Percentiles rank a stretch among this genome's conserved stretches.
phyloP scores from a whole-genome alignment of 2,329 filamentous ascomycete species.

The Penicillium sp. region DNA sequence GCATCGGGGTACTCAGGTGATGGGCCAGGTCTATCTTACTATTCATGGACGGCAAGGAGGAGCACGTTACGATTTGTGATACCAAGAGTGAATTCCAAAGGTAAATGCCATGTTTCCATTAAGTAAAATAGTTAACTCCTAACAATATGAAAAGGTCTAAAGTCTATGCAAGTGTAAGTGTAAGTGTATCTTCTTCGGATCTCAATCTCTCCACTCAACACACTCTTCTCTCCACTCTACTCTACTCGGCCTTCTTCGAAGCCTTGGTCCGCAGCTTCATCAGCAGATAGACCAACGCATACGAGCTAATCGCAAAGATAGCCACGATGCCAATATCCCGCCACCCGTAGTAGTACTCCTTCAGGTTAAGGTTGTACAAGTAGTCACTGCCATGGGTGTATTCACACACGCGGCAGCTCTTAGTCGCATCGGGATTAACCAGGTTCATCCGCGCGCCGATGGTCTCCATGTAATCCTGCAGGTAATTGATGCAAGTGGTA shows the following conservation, averaged over 20 bases:
- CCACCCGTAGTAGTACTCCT: constrained; percentile 69
- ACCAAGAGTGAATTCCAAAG: not conserved
- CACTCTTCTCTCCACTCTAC: not conserved
- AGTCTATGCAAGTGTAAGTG: not conserved
- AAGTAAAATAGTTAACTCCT: not conserved
- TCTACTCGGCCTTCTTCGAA: constrained; percentile 42
- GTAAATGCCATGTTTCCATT: not conserved
- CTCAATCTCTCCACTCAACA: not conserved
- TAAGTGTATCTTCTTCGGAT: not conserved
- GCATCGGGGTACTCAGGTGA: not conserved
- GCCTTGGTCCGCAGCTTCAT: constrained; percentile 47
- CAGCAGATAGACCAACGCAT: constrained; percentile 53
- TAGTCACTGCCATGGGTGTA: constrained; percentile 66
- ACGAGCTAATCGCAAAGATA: constrained; percentile 62
- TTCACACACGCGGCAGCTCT: constrained; percentile 65
- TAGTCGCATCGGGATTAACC: constrained; percentile 63
- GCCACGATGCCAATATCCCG: constrained; percentile 66
- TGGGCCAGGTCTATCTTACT: too few relatives aligned
- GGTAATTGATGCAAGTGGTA: constrained; percentile 64
- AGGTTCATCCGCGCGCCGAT: constrained; percentile 60
- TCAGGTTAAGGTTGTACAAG: constrained; percentile 63
- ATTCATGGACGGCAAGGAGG: too few relatives aligned
- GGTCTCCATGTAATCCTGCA: constrained; percentile 56
- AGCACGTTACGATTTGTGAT: too few relatives aligned
- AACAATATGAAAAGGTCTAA: not conserved